Evolutionary conservation across 139 green algal species (phyloP), one percentile per base, ranked within the genome.

Genomic region (Chlorella sp.): DNA sequence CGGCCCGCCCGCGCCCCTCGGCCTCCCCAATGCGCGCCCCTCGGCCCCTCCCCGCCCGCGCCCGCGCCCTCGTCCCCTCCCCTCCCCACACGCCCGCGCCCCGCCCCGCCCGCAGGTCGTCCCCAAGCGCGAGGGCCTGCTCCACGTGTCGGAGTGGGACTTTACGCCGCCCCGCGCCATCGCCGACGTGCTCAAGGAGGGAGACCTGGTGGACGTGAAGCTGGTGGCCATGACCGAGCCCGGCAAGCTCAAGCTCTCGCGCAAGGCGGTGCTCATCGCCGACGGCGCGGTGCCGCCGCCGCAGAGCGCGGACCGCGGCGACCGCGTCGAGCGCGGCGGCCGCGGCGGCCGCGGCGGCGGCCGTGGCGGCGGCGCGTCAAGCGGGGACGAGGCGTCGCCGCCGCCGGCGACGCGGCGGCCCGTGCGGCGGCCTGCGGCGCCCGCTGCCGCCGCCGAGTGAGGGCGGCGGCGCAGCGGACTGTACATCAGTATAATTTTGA

Each of bases 191-290:
- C 48, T 86, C 11, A 71, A 87, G 63, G 83, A 91, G 55, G 93
- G 91, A 4, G 82, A 93, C 38, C 8, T 73, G 31, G 73, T 97
- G 42, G 92, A 98, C 76, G 94, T 97, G 9, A 91, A 93, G 90
- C 79, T 96, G 41, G 36, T 95, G 3, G 86, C 8, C 8, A 51
- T 35, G 69, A 36, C 50, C 53, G 56, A 71, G 19, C 58, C 35
- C 40, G 83, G 81, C 46, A 87, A 92, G 71, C 63, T 87, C 60
- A 80, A 77, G 62, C 74, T 92, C 33, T 86, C 68, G 1, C 66
- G 78, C 36, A 86, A 79, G 72, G 74, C 77, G 51, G 73, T 86
- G 48, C 71, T 91, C 63, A 25, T 35, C 5, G 69, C 69, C 12
- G 69, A 75, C 69, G 69, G 69, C 51, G 53, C 55, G 53, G 5